Evolutionary conservation across 164 flowering plant species (phyloP), one percentile per base, ranked within the genome.

Genomic region (Berberis thunbergii): DNA sequence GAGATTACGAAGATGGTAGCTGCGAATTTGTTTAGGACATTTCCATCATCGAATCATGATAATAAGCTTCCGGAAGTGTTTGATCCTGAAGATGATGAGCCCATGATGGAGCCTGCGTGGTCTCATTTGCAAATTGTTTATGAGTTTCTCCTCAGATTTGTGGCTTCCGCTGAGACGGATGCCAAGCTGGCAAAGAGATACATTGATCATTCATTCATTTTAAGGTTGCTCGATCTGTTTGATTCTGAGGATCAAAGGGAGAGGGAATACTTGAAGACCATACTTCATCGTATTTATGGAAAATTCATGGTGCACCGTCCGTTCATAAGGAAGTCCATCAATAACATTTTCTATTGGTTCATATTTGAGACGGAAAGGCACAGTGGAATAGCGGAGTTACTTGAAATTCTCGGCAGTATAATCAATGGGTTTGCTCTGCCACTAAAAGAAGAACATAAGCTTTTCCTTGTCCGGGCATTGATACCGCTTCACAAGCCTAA

Each of bases 241-340:
- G 88, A 84, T 54, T 86, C 96, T 1, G 96, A 88, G 76, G 96
- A 88, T 68, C 96, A 84, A 52, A 73, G 96, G 62, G 96, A 88
- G 76, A 83, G 96, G 77, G 96, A 88, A 67, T 88, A 85, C 72
- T 55, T 88, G 64, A 88, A 88, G 77, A 86, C 87, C 38, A 83
- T 88, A 54, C 80, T 88, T 44, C 96, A 88, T 61, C 83, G 91
- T 6, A 77, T 86, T 55, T 86, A 86, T 70, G 91, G 91, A 54
- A 86, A 86, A 76, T 86, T 86, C 69, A 86, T 86, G 91, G 95
- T 88, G 70, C 91, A 86, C 70, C 80, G 96, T 1, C 96, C 96
- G 0, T 88, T 79, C 69, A 86, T 88, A 43, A 68, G 96, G 68
- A 88, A 86, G 66, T 81, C 92, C 4, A 83, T 86, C 62, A 88